A percentile compares a stretch with the other conserved stretches of the same genome.
Evolutionary conservation across 441 rosid species (phyloP).

Genomic region (Macaranga tanarius): DNA sequence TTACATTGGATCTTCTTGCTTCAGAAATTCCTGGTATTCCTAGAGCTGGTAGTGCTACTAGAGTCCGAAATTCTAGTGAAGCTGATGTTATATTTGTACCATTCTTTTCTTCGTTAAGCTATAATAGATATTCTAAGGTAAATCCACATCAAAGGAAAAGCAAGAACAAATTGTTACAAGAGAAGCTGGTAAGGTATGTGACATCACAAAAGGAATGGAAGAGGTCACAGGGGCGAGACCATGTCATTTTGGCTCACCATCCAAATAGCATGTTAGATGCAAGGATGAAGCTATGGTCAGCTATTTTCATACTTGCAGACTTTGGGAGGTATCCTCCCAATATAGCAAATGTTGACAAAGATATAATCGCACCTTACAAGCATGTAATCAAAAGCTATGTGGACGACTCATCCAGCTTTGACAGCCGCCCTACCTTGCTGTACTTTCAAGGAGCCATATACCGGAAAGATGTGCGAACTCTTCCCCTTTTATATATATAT

Average conservation of each 20-base stretch:
- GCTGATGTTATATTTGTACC: conserved; percentile 89
- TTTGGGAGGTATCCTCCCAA: conserved; percentile 92
- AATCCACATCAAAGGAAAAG: conserved; percentile 63
- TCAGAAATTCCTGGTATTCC: conserved; percentile 49
- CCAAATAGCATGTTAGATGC: conserved; percentile 84
- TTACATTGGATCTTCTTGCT: conserved; percentile 77
- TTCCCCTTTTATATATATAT: conserved; percentile 8
- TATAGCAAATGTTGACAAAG: conserved; percentile 80
- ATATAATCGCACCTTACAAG: conserved; percentile 85
- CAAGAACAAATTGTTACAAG: conserved; percentile 61
- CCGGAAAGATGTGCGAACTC: conserved; percentile 86
- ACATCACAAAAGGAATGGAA: conserved; percentile 72
- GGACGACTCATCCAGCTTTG: conserved; percentile 62
- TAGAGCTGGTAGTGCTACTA: conserved; percentile 44
- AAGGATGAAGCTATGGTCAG: conserved; percentile 72
- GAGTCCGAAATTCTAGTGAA: conserved; percentile 70
- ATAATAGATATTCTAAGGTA: conserved; percentile 63
- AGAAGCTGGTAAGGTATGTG: conserved; percentile 56
- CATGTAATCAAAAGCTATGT: conserved; percentile 60
- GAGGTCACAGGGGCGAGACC: conserved; percentile 74
- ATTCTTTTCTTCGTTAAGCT: conserved; percentile 80
- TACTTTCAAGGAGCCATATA: conserved; percentile 94
- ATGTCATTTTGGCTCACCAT: conserved; percentile 82
- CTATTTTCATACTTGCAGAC: conserved; percentile 75
- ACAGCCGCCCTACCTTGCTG: conserved; percentile 63